Conservation (phyloP, 2,329 filamentous ascomycete species). For the Fusarium continuum region DNA sequence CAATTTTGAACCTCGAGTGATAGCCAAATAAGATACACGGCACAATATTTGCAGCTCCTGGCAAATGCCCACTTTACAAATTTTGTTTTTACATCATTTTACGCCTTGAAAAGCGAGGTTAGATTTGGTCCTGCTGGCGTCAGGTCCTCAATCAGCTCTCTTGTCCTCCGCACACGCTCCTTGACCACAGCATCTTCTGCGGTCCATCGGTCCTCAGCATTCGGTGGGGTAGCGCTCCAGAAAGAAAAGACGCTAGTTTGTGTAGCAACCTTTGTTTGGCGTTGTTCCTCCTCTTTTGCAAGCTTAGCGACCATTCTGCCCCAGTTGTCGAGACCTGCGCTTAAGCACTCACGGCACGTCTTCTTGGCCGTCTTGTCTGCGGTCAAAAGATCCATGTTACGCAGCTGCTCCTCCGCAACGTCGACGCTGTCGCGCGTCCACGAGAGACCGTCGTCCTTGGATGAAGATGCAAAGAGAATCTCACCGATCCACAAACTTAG, state of each 20-base stretch:
- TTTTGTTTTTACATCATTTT: slow-evolving; percentile 30
- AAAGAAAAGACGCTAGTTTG: slow-evolving; percentile 49
- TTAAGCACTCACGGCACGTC: slow-evolving; percentile 80
- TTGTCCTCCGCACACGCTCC: slow-evolving; percentile 61
- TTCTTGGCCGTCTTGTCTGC: slow-evolving; percentile 50
- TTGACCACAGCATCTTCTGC: slow-evolving; percentile 64
- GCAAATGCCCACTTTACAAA: background rate
- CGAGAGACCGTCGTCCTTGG: slow-evolving; percentile 75
- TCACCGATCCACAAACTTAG: slow-evolving; percentile 93
- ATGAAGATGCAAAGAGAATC: slow-evolving; percentile 77
- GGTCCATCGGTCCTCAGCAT: slow-evolving; percentile 57
- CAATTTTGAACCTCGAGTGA: slow-evolving; percentile 13
- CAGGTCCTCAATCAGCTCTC: slow-evolving; percentile 62
- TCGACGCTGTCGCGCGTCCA: slow-evolving; percentile 94
- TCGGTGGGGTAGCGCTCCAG: slow-evolving; percentile 49
- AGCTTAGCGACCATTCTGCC: slow-evolving; percentile 78
- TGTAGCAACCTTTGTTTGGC: slow-evolving; percentile 47
- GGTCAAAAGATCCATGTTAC: slow-evolving; percentile 48
- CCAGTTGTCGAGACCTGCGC: slow-evolving; percentile 84
- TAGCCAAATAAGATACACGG: slow-evolving; percentile 29
- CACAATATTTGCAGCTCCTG: slow-evolving; percentile 21
- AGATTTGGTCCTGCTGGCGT: slow-evolving; percentile 50
- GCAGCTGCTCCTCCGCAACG: slow-evolving; percentile 75
- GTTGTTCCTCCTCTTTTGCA: slow-evolving; percentile 59
- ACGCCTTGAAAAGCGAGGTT: slow-evolving; percentile 54